Percentiles rank a stretch among this genome's conserved stretches.
Evolutionary conservation across 768 basidiomycete genomes (phyloP).

Genomic region (Calocybe gangraenosa): DNA sequence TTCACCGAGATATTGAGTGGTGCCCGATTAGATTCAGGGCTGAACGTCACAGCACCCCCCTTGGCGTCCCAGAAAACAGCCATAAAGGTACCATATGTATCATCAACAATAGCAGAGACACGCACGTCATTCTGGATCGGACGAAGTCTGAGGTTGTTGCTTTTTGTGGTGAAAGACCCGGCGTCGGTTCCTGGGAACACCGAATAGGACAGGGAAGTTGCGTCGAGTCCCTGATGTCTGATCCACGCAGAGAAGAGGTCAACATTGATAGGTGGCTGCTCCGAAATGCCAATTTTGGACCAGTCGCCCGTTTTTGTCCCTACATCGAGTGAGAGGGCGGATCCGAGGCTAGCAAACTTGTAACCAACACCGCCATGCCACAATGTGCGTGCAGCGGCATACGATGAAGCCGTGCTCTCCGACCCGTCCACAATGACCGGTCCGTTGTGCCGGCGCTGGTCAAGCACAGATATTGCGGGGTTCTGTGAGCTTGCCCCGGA

Average conservation of each 20-base stretch:
- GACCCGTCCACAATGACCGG: conserved; percentile 40
- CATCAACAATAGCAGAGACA: conserved; percentile 39
- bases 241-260: conserved; percentile 46
- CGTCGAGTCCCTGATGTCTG: conserved; percentile 20
- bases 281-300: conserved; percentile 59
- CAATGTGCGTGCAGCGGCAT: conserved; percentile 31
- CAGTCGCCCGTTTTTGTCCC: conserved; percentile 51
- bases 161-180: conserved; percentile 24
- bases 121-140: conserved; percentile 29
- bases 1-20: conserved; percentile 32
- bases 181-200: conserved; percentile 36
- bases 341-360: conserved; percentile 28
- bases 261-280: conserved; percentile 47
- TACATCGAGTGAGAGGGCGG: conserved; percentile 34
- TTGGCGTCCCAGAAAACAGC: conserved; percentile 42
- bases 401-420: not conserved
- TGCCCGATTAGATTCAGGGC: conserved; percentile 16
- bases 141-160: conserved; percentile 14
- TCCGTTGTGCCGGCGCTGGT: conserved; percentile 52
- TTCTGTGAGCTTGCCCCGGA: conserved; percentile 33
- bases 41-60: conserved; percentile 31
- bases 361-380: conserved; percentile 71
- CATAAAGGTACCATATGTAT: conserved; percentile 27
- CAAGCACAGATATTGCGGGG: conserved; percentile 60
- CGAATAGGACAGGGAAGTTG: conserved; percentile 31